Conservation (phyloP, 2,329 filamentous ascomycete genomes). For the Aspergillus quadricinctus region DNA sequence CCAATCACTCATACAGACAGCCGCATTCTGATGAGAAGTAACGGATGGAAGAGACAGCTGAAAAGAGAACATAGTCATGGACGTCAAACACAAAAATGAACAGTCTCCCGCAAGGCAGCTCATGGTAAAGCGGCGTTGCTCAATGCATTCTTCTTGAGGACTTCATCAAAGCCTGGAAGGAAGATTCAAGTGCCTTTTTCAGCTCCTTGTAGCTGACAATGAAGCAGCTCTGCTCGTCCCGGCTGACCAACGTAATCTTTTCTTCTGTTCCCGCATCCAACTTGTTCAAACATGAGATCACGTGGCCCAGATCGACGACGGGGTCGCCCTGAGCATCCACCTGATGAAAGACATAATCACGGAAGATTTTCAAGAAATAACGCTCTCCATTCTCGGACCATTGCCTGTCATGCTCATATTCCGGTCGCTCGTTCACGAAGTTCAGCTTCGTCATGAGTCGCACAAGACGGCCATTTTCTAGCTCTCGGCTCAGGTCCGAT, state of each 20-base stretch:
- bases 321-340: constrained; percentile 81
- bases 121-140: not conserved
- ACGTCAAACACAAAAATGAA: constrained; percentile 6
- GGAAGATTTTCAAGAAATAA: constrained; percentile 89
- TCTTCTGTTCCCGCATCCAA: constrained; percentile 87
- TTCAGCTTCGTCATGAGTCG: constrained; percentile 80
- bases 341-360: constrained; percentile 96
- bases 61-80: not conserved
- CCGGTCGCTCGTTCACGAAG: constrained; percentile 82
- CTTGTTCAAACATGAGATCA: constrained; percentile 82
- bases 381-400: constrained; percentile 94
- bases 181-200: constrained; percentile 60
- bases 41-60: not conserved
- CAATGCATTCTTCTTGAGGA: constrained; percentile 35
- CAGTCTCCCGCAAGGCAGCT: not conserved
- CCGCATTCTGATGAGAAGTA: not conserved
- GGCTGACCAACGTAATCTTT: constrained; percentile 75
- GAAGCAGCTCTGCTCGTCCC: constrained; percentile 86
- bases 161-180: constrained; percentile 56
- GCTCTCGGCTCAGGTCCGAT: constrained; percentile 68
- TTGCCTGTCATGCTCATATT: constrained; percentile 68
- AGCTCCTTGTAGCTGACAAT: constrained; percentile 88
- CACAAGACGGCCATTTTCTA: constrained; percentile 84
- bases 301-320: constrained; percentile 80
- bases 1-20: not conserved